Percentiles rank a stretch among this genome's conserved stretches.
phyloP scores from a whole-genome alignment of 495 filamentous ascomycete genomes.

The Hamigera avellanea region DNA sequence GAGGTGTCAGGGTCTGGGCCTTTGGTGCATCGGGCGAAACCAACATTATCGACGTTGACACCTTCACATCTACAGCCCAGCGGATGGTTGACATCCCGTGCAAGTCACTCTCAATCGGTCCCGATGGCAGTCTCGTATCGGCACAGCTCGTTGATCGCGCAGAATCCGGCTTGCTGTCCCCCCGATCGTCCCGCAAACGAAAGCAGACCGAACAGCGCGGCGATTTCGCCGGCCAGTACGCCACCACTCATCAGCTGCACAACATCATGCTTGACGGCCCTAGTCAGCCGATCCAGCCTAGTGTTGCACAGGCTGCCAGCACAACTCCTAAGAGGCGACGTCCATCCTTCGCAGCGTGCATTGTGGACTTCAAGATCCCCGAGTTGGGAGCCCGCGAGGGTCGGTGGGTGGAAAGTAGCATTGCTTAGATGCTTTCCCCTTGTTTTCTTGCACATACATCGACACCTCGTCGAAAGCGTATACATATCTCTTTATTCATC shows the following conservation, averaged over 20 bases:
- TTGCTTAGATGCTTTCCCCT: no score
- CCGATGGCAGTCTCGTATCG: conserved; percentile 19
- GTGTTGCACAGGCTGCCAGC: not conserved
- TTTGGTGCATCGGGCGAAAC: conserved; percentile 22
- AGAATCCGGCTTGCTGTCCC: not conserved
- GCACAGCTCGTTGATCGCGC: conserved; percentile 7
- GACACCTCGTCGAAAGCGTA: no score
- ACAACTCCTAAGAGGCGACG: conserved; percentile 6
- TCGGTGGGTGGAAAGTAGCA: conserved; percentile 7
- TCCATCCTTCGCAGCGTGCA: conserved; percentile 28
- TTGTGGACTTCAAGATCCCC: conserved; percentile 31
- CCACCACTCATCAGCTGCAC: conserved; percentile 8
- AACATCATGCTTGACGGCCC: not conserved
- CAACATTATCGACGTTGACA: conserved; percentile 27
- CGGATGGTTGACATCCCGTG: conserved; percentile 9
- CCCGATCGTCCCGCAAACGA: conserved; percentile 15
- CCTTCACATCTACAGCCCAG: conserved; percentile 10
- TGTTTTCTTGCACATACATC: no score
- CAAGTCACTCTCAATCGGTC: conserved; percentile 14
- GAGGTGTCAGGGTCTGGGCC: conserved; percentile 29
- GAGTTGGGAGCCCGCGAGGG: conserved; percentile 15
- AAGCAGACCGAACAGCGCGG: conserved; percentile 12
- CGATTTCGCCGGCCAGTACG: conserved; percentile 18
- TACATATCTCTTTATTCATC: no score
- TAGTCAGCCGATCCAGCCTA: not conserved